A percentile compares a stretch with the other conserved stretches of the same genome.
These are phyloP conservation scores for Schizophyllum amplum DNA, from an alignment of 1,284 basidiomycete genomes.

Conservation along the genomic window DNA sequence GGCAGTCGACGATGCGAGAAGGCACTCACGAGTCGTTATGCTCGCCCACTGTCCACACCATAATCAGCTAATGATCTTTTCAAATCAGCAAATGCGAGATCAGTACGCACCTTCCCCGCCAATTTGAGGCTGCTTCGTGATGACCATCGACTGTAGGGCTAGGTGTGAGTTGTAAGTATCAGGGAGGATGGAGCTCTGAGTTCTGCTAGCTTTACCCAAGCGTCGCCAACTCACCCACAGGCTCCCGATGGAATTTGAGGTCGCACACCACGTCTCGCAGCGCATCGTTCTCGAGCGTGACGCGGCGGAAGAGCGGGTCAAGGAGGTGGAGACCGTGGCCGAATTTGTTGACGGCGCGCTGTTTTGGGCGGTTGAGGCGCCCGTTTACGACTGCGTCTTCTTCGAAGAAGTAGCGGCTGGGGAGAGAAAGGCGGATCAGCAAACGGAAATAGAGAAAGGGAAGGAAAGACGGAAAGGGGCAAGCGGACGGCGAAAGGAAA, in stretches of 20 bases:
- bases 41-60: conserved; percentile 63
- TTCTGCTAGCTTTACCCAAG: conserved; percentile 11
- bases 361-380: conserved; percentile 69
- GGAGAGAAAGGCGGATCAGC: neutral
- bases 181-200: too few relatives aligned
- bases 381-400: conserved; percentile 65
- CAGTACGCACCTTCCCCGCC: conserved; percentile 70
- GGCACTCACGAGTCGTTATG: conserved; percentile 74
- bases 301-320: conserved; percentile 66
- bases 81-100: neutral
- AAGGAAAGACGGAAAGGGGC: neutral
- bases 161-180: conserved; percentile 2
- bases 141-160: conserved; percentile 94
- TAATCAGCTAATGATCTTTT: too few relatives aligned
- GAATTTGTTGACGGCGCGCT: conserved; percentile 77
- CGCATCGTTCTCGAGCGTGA: conserved; percentile 70
- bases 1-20: conserved; percentile 1
- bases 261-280: conserved; percentile 64
- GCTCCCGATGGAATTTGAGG: conserved; percentile 75
- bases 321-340: conserved; percentile 84
- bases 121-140: conserved; percentile 83
- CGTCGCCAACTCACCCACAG: conserved; percentile 49
- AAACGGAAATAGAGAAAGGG: neutral
- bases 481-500: neutral
- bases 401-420: conserved; percentile 76